phyloP scores from a whole-genome alignment of 108 stramenopile genomes.

The Aureococcus anophagefferens region DNA sequence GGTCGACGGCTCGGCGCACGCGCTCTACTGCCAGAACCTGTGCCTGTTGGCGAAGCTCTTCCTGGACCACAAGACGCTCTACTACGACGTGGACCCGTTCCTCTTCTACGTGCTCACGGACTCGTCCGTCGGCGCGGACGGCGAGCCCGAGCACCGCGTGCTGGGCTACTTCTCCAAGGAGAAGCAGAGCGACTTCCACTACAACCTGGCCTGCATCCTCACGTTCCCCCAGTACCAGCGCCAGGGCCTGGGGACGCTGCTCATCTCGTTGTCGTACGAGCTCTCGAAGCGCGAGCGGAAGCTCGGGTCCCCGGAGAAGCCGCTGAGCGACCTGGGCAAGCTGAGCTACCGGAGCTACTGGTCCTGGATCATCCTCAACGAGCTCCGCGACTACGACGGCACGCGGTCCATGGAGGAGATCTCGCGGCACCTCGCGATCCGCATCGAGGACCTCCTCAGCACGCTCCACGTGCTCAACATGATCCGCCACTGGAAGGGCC shows the following conservation, averaged over 20 bases:
- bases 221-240: conserved; percentile 97
- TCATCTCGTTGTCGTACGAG: conserved; percentile 89
- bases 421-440: conserved; percentile 74
- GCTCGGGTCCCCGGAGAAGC: conserved; percentile 92
- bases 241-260: conserved; percentile 95
- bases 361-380: conserved; percentile 62
- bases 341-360: conserved; percentile 87
- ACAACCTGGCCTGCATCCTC: conserved; percentile 96
- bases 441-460: conserved; percentile 89
- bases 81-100: conserved; percentile 97
- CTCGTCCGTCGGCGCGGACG: conserved; percentile 44
- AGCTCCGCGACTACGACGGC: conserved; percentile 23
- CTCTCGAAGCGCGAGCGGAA: conserved; percentile 75
- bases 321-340: conserved; percentile 87
- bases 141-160: conserved; percentile 66
- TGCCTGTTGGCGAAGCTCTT: conserved; percentile 97
- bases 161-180: conserved; percentile 98
- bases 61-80: conserved; percentile 98
- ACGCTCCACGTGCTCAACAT: conserved; percentile 86
- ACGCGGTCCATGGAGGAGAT: conserved; percentile 60
- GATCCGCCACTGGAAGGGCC: conserved; percentile 96
- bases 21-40: conserved; percentile 92
- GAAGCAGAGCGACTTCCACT: conserved; percentile 65
- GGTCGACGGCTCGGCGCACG: conserved; percentile 88
- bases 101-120: conserved; percentile 95